phyloP scores from a whole-genome alignment of 2,329 filamentous ascomycete species.

The Metarhizium rileyi region DNA sequence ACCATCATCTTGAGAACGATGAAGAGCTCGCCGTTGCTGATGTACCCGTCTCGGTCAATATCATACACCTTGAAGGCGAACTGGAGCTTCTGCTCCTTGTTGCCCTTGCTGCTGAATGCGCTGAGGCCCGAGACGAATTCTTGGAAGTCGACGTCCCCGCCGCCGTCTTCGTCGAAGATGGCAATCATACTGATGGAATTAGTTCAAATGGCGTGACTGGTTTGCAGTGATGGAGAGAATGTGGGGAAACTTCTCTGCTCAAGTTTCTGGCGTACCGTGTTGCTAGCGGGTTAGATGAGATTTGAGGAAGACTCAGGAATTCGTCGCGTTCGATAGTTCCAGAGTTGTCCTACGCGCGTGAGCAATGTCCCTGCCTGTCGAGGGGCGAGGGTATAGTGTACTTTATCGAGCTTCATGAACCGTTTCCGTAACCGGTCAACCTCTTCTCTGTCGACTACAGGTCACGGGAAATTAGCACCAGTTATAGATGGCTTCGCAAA shows the following conservation, averaged over 20 bases:
- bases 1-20: constrained; percentile 99
- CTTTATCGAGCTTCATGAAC: constrained; percentile 99
- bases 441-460: constrained; percentile 86
- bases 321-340: constrained; percentile 98
- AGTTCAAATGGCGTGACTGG: neutral
- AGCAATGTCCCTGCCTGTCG: neutral
- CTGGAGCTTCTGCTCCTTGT: constrained; percentile 96
- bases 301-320: constrained; percentile 92
- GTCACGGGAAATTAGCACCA: neutral
- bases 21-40: constrained; percentile 97
- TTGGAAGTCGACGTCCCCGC: constrained; percentile 96
- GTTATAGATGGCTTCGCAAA: neutral
- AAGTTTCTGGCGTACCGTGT: constrained; percentile 71
- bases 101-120: constrained; percentile 94
- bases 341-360: constrained; percentile 69
- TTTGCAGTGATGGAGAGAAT: too few species aligned
- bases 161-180: constrained; percentile 97
- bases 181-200: constrained; percentile 72
- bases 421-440: constrained; percentile 91
- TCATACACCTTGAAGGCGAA: constrained; percentile 99
- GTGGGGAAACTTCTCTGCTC: too few species aligned
- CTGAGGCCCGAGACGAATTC: constrained; percentile 94
- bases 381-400: constrained; percentile 29
- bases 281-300: constrained; percentile 93
- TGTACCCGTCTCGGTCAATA: constrained; percentile 96